A percentile compares a stretch with the other conserved stretches of the same genome.
Evolutionary conservation across 129 eudicot genomes (phyloP).

Genomic region (Arctium lappa): DNA sequence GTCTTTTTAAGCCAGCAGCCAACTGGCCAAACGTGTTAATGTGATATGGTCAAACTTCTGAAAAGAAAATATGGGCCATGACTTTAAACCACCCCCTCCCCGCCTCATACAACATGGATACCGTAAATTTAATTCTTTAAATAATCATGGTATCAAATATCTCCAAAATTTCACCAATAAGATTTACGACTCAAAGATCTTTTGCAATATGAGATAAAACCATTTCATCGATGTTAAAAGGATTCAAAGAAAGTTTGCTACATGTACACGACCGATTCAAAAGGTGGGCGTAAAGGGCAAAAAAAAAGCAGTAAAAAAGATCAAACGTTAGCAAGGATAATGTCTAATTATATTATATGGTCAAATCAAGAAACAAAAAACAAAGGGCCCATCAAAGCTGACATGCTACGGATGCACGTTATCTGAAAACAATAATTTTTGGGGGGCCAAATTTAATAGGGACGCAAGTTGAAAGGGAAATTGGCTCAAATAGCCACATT

Average conservation of each 20-base stretch:
- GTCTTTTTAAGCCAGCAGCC: neutral
- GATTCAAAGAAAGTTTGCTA: neutral
- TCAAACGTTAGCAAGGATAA: neutral
- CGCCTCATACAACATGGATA: neutral
- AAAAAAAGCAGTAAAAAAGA: neutral
- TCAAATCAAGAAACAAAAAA: neutral
- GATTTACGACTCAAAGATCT: neutral
- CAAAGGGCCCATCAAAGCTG: constrained; percentile 10
- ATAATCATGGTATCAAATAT: neutral
- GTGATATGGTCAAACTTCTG: constrained; percentile 11
- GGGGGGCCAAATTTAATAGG: neutral
- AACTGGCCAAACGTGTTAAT: constrained; percentile 1
- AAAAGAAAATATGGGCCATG: neutral
- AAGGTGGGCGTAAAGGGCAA: neutral
- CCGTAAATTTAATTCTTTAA: neutral
- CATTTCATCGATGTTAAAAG: neutral
- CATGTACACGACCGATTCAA: neutral
- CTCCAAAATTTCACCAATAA: neutral
- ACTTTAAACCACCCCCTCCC: neutral
- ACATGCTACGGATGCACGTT: constrained; percentile 17
- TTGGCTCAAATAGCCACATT: too few relatives aligned
- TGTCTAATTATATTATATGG: neutral
- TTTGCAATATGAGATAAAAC: neutral
- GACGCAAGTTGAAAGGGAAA: constrained; percentile 22
- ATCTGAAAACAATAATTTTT: constrained; percentile 5